phyloP scores from a whole-genome alignment of 169 alveolate genomes.

The Cryptosporidium muris region DNA sequence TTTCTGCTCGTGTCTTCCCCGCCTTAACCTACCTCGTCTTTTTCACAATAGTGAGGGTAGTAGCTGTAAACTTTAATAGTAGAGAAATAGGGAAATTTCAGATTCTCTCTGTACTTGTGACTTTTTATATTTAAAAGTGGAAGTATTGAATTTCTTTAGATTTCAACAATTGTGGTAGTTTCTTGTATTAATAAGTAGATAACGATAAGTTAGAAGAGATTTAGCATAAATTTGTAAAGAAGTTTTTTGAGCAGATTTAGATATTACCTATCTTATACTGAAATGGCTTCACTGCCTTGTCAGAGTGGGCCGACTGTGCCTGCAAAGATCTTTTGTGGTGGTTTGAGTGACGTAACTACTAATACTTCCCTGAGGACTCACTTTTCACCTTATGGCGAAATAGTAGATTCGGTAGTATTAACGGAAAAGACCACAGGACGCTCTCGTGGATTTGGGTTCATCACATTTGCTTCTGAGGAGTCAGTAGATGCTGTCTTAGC shows the following conservation, averaged over 20 bases:
- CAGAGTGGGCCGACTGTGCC: slow-evolving; percentile 62
- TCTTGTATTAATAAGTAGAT: slow-evolving; percentile 72
- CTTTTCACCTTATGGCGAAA: slow-evolving; percentile 77
- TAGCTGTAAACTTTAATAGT: too few relatives aligned
- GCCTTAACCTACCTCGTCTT: background rate
- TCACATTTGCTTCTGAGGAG: slow-evolving; percentile 80
- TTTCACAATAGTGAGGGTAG: too few relatives aligned
- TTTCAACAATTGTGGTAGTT: slow-evolving; percentile 71
- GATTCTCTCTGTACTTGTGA: too few relatives aligned
- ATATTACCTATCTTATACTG: background rate
- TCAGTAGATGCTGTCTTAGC: slow-evolving; percentile 79
- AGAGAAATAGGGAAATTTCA: too few relatives aligned
- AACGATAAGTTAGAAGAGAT: slow-evolving; percentile 72
- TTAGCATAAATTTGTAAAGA: slow-evolving; percentile 43
- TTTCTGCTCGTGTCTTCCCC: background rate
- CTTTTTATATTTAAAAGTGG: background rate
- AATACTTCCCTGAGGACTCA: slow-evolving; percentile 75
- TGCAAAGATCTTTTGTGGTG: slow-evolving; percentile 81
- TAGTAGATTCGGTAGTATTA: slow-evolving; percentile 77
- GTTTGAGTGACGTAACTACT: slow-evolving; percentile 77
- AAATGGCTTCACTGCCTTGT: slow-evolving; percentile 13
- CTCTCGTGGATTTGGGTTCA: slow-evolving; percentile 92
- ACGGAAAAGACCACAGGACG: slow-evolving; percentile 85
- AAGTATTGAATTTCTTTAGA: slow-evolving; percentile 50
- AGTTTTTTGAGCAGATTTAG: background rate